Percentiles rank a stretch among this genome's conserved stretches.
Evolutionary conservation across 305 asterid genomes (phyloP).

Genomic region (Fraxinus platypoda): DNA sequence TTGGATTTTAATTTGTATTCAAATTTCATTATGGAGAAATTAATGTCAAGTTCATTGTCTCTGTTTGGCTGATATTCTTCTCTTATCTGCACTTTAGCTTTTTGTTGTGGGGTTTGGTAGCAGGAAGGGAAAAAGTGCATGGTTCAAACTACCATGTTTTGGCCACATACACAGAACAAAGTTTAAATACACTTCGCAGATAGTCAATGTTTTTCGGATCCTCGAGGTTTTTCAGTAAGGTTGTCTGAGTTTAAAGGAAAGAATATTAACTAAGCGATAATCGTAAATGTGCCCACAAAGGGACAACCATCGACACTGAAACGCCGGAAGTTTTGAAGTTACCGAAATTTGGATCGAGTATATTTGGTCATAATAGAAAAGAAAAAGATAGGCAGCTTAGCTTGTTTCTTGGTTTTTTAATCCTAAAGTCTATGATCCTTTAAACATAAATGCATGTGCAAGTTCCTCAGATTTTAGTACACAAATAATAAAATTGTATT

Average conservation of each 20-base stretch:
- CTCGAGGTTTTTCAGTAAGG: neutral
- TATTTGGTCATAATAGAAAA: constrained; percentile 1
- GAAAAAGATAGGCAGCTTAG: neutral
- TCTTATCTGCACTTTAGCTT: neutral
- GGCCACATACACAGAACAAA: neutral
- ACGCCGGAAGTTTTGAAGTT: neutral
- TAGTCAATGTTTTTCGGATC: neutral
- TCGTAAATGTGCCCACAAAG: neutral
- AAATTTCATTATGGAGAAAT: neutral
- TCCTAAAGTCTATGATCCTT: constrained; percentile 12
- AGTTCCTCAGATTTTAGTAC: constrained; percentile 33
- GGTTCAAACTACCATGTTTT: neutral
- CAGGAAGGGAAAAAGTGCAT: neutral
- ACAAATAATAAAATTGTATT: constrained; percentile 13
- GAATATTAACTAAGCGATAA: neutral
- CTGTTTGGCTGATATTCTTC: neutral
- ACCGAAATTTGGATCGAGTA: neutral
- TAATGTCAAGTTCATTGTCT: neutral
- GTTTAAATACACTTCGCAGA: neutral
- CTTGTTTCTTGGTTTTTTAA: constrained; percentile 16
- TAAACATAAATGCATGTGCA: constrained; percentile 39
- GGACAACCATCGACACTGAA: neutral
- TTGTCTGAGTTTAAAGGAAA: neutral
- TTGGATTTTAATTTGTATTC: too few species aligned
- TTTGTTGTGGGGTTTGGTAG: too few species aligned